Evolutionary conservation across 163 green algal genomes (phyloP).

Genomic region (Scenedesmus sp.): DNA sequence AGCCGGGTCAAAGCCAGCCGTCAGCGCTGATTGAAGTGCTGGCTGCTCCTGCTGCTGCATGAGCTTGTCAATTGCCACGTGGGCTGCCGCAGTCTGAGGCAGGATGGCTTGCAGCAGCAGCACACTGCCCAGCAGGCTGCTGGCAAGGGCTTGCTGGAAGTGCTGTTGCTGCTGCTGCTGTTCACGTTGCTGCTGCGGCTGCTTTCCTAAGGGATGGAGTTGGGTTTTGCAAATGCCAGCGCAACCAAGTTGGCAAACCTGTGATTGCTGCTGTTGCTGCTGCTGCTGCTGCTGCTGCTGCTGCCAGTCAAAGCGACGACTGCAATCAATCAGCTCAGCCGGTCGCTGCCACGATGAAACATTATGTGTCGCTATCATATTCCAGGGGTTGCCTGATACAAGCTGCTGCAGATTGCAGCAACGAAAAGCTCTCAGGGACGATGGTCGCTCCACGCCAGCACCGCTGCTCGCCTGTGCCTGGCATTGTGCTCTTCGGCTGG

Average conservation of each 20-base stretch:
- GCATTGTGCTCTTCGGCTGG: background rate
- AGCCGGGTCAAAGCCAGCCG: constrained; percentile 16
- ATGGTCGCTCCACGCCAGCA: background rate
- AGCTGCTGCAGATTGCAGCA: background rate
- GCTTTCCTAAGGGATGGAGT: too few relatives aligned
- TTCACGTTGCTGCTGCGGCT: background rate
- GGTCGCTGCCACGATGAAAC: background rate
- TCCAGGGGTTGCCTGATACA: background rate
- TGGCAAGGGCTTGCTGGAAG: background rate
- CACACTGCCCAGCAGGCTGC: background rate
- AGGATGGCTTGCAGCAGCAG: background rate
- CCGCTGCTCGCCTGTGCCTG: background rate
- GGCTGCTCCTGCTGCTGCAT: constrained; percentile 1
- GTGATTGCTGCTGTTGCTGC: background rate
- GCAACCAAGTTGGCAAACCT: background rate
- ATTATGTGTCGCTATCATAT: background rate
- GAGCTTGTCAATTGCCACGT: constrained; percentile 27
- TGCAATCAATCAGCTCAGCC: background rate
- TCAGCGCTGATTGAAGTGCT: background rate
- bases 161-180: constrained; percentile 19
- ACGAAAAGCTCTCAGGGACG: background rate
- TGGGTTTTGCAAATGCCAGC: background rate
- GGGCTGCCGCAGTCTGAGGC: background rate
- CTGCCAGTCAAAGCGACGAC: background rate
- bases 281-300: constrained; percentile 6